Evolutionary conservation across 2,329 filamentous ascomycete genomes (phyloP).

Genomic region (Colletotrichum horii): DNA sequence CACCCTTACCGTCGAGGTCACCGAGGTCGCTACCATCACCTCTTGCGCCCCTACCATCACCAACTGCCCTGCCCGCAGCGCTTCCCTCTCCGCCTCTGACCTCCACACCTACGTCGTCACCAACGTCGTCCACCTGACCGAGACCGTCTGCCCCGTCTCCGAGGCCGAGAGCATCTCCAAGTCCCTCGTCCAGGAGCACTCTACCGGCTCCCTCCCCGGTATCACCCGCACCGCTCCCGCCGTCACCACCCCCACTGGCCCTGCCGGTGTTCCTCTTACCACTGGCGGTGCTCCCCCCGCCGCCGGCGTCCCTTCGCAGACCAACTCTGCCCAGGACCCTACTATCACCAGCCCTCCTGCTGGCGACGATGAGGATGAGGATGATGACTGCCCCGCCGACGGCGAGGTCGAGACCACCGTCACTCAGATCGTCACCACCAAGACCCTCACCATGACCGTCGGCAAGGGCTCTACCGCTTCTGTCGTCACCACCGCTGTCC

Average conservation of each 20-base stretch:
- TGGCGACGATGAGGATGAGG: background rate
- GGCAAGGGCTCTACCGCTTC: constrained; percentile 34
- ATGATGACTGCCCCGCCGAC: constrained; percentile 19
- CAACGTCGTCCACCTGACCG: constrained; percentile 43
- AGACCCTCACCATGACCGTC: constrained; percentile 38
- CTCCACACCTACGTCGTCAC: constrained; percentile 39
- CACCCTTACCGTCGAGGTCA: constrained; percentile 56
- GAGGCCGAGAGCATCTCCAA: constrained; percentile 46
- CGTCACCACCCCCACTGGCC: constrained; percentile 26
- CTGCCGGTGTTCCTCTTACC: constrained; percentile 27
- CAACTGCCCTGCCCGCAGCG: constrained; percentile 53
- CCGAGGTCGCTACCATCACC: constrained; percentile 61
- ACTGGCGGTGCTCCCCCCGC: constrained; percentile 37
- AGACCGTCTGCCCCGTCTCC: constrained; percentile 50
- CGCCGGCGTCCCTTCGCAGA: constrained; percentile 22
- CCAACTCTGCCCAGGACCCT: constrained; percentile 23
- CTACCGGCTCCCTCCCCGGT: constrained; percentile 41
- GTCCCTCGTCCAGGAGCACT: constrained; percentile 39
- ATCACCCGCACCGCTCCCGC: constrained; percentile 36
- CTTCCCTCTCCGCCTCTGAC: constrained; percentile 39
- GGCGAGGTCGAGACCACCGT: constrained; percentile 23
- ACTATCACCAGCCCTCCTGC: constrained; percentile 5
- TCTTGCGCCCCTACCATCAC: constrained; percentile 63
- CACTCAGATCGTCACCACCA: constrained; percentile 34
- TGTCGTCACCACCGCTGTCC: constrained; percentile 48